Conservation (phyloP, 2,329 filamentous ascomycete species). For the Tolypocladium amazonense region DNA sequence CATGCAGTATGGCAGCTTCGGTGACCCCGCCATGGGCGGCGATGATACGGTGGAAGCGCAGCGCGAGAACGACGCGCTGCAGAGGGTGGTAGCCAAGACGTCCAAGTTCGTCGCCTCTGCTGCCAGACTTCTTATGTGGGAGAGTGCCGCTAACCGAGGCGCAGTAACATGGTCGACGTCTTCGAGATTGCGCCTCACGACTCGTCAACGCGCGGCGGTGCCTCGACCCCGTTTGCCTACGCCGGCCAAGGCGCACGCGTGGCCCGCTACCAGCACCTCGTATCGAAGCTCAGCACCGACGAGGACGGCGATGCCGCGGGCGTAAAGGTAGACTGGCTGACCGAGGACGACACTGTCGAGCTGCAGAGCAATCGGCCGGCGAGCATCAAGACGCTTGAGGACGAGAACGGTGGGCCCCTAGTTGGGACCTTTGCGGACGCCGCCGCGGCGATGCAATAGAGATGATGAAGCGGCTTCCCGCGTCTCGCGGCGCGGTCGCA, state of each 20-base stretch:
- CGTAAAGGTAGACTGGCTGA: slow-evolving; percentile 44
- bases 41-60: slow-evolving; percentile 53
- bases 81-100: slow-evolving; percentile 52
- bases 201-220: slow-evolving; percentile 22
- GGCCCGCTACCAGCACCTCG: slow-evolving; percentile 49
- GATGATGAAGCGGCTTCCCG: neutral
- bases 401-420: slow-evolving; percentile 29
- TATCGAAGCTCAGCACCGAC: slow-evolving; percentile 46
- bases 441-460: slow-evolving; percentile 37
- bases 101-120: slow-evolving; percentile 40
- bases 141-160: neutral
- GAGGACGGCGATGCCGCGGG: slow-evolving; percentile 25
- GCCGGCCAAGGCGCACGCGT: slow-evolving; percentile 45
- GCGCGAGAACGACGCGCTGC: slow-evolving; percentile 53
- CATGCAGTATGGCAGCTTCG: slow-evolving; percentile 53
- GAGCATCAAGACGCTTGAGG: slow-evolving; percentile 22
- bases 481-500: neutral
- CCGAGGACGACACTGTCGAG: slow-evolving; percentile 39
- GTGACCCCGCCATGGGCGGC: slow-evolving; percentile 40
- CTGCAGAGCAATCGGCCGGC: slow-evolving; percentile 26
- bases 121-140: neutral
- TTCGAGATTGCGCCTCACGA: slow-evolving; percentile 52
- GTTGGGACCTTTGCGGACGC: slow-evolving; percentile 53
- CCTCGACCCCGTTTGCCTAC: slow-evolving; percentile 31
- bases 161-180: slow-evolving; percentile 56